Evolutionary conservation across 1,284 basidiomycete species (phyloP).

Genomic region (Vanrija pseudolonga): DNA sequence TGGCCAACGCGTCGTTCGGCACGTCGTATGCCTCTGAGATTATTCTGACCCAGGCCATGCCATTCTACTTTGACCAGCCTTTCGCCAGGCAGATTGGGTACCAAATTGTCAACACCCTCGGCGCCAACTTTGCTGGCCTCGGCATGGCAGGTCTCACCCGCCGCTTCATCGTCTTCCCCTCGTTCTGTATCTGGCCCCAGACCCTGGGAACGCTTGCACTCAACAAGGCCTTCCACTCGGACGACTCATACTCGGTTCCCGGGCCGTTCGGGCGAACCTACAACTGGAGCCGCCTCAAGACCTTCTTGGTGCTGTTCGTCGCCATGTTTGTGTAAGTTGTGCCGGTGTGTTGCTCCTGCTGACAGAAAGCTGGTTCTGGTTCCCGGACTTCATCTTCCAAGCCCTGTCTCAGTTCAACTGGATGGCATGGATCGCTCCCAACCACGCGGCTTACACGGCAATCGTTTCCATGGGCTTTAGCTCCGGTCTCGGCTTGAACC

Average conservation of each 20-base stretch:
- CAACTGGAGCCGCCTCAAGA: slow-evolving; percentile 33
- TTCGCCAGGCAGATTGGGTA: slow-evolving; percentile 48
- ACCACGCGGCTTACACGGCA: slow-evolving; percentile 22
- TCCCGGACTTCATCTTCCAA: slow-evolving; percentile 47
- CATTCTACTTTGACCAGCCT: slow-evolving; percentile 34
- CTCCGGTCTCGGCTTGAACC: slow-evolving; percentile 32
- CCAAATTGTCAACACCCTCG: slow-evolving; percentile 42
- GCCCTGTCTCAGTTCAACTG: slow-evolving; percentile 58
- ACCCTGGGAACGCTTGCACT: slow-evolving; percentile 48
- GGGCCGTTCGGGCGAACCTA: slow-evolving; percentile 27
- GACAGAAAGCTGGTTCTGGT: slow-evolving; percentile 37
- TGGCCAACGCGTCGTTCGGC: slow-evolving; percentile 35
- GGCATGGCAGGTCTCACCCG: slow-evolving; percentile 50
- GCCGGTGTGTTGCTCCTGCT: not conserved
- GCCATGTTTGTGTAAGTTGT: slow-evolving; percentile 39
- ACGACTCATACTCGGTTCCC: slow-evolving; percentile 39
- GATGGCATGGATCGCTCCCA: slow-evolving; percentile 60
- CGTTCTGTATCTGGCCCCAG: slow-evolving; percentile 48
- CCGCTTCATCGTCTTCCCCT: slow-evolving; percentile 50
- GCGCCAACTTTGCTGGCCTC: slow-evolving; percentile 51
- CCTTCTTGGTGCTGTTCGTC: slow-evolving; percentile 41
- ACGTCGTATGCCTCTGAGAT: slow-evolving; percentile 47
- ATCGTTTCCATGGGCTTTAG: slow-evolving; percentile 16
- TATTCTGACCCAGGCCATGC: slow-evolving; percentile 32
- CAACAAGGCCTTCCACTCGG: slow-evolving; percentile 50